phyloP scores from a whole-genome alignment of 2,329 filamentous ascomycete genomes.

The Coleophoma eucalyptorum region DNA sequence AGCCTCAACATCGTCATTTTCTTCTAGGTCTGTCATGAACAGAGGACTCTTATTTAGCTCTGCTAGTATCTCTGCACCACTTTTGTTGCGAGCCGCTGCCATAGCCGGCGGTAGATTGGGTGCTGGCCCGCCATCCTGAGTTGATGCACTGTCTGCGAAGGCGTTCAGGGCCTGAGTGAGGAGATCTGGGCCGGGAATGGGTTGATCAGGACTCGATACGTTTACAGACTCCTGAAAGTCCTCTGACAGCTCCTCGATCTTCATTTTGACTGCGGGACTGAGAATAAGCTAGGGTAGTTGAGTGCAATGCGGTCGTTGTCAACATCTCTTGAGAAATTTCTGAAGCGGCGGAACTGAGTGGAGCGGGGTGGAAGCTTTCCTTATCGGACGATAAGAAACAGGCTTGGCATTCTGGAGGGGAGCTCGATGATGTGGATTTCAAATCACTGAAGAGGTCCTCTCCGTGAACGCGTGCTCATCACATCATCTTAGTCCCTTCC shows the following conservation, averaged over 20 bases:
- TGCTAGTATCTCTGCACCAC: constrained; percentile 54
- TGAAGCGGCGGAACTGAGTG: background rate
- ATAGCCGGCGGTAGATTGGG: constrained; percentile 50
- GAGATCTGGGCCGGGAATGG: constrained; percentile 15
- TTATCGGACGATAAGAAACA: background rate
- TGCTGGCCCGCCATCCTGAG: constrained; percentile 15
- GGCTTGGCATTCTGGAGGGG: no score
- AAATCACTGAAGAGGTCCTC: no score
- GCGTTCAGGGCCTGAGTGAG: constrained; percentile 23
- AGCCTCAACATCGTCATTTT: constrained; percentile 82
- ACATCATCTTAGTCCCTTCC: no score
- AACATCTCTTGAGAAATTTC: background rate
- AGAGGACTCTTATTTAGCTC: constrained; percentile 73
- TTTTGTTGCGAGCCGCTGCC: constrained; percentile 51
- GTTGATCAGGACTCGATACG: constrained; percentile 8
- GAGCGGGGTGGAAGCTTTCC: background rate
- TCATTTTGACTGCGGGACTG: constrained; percentile 16
- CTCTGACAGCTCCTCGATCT: constrained; percentile 22
- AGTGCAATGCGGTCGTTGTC: background rate
- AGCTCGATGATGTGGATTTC: no score
- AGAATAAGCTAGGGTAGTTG: constrained; percentile 1
- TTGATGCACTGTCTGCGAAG: constrained; percentile 3
- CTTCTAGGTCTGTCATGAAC: constrained; percentile 93
- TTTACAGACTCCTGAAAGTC: constrained; percentile 11
- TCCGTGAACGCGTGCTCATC: no score